A percentile compares a stretch with the other conserved stretches of the same genome.
Evolutionary conservation across 1,284 basidiomycete species (phyloP).

Genomic region (Pseudozyma thailandica): DNA sequence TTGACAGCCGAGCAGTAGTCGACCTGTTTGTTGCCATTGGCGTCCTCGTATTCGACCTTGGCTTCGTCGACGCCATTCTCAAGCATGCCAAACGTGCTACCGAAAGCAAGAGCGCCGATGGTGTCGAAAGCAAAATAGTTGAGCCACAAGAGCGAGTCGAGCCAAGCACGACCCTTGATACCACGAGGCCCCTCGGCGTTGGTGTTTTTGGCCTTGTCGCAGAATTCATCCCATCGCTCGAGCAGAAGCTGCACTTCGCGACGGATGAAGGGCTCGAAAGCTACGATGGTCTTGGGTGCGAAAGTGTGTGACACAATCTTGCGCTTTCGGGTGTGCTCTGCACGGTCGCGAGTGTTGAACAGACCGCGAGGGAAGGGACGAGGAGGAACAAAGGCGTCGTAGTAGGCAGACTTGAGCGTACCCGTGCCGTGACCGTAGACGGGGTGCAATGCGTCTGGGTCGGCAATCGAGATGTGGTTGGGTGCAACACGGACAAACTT

Average conservation of each 20-base stretch:
- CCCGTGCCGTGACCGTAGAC: conserved; percentile 56
- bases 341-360: conserved; percentile 85
- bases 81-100: conserved; percentile 83
- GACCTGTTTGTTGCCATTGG: conserved; percentile 69
- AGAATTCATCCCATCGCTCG: conserved; percentile 61
- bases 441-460: conserved; percentile 69
- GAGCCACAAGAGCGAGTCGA: conserved; percentile 73
- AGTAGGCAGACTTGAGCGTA: conserved; percentile 70
- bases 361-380: conserved; percentile 71
- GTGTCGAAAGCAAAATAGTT: conserved; percentile 81
- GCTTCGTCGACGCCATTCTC: conserved; percentile 79
- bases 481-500: conserved; percentile 85
- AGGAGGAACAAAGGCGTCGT: conserved; percentile 76
- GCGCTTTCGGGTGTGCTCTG: conserved; percentile 85
- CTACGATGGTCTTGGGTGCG: conserved; percentile 69
- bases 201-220: conserved; percentile 45
- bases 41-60: conserved; percentile 70
- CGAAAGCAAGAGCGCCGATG: conserved; percentile 66
- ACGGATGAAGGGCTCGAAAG: conserved; percentile 63
- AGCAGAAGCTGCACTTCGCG: conserved; percentile 57
- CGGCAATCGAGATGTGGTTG: conserved; percentile 84
- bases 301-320: conserved; percentile 90
- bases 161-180: conserved; percentile 58
- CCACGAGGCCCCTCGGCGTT: conserved; percentile 50
- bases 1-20: conserved; percentile 80